These are phyloP conservation scores for Gilbertella persicaria DNA, from an alignment of 371 early-diverging fungal genomes.

Conservation along the genomic window DNA sequence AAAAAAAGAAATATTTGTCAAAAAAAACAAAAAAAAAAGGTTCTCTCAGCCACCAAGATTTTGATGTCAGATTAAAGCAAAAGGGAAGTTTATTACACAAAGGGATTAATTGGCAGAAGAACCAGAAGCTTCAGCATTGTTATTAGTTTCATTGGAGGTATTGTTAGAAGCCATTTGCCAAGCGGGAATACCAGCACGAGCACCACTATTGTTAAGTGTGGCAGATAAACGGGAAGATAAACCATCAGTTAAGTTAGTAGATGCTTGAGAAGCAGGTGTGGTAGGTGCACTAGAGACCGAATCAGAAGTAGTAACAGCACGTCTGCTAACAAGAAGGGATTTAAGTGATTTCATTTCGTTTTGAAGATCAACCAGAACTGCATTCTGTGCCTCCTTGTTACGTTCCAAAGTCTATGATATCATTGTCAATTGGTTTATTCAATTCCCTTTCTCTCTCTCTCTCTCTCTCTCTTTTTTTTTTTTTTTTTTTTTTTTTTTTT, in stretches of 20 bases:
- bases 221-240: conserved; percentile 42
- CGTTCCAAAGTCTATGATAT: conserved; percentile 70
- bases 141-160: conserved; percentile 9
- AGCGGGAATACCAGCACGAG: conserved; percentile 63
- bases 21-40: too few relatives aligned
- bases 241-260: conserved; percentile 34
- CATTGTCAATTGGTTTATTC: neutral
- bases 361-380: conserved; percentile 83
- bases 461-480: neutral
- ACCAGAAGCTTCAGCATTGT: conserved; percentile 3
- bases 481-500: neutral
- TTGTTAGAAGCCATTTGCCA: conserved; percentile 72
- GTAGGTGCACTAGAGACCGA: conserved; percentile 31
- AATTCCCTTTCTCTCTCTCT: neutral
- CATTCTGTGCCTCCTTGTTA: conserved; percentile 69
- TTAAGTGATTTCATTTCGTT: conserved; percentile 91
- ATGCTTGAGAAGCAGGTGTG: conserved; percentile 7
- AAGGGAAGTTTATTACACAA: neutral
- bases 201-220: conserved; percentile 26
- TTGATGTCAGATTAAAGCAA: neutral
- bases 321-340: conserved; percentile 80
- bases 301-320: conserved; percentile 39
- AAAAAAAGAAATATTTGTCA: neutral
- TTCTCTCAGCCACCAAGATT: neutral
- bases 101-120: neutral